phyloP scores from a whole-genome alignment of 768 basidiomycete genomes.

The Ephemerocybe angulata region DNA sequence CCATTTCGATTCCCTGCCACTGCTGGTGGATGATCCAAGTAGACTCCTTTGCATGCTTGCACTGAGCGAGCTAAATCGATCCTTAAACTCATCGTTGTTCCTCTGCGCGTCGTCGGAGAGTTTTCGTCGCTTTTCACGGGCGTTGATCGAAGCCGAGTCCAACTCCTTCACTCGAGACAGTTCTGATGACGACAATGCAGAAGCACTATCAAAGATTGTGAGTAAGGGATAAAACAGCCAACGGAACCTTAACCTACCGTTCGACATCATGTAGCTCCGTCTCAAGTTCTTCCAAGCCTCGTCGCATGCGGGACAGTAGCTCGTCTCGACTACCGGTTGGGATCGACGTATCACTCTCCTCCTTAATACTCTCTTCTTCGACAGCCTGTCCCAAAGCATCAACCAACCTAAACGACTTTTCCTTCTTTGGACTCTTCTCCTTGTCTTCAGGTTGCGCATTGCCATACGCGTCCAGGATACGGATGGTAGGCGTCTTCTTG shows the following conservation, averaged over 20 bases:
- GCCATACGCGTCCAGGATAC: conserved; percentile 72
- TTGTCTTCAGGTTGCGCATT: conserved; percentile 32
- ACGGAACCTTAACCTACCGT: conserved; percentile 36
- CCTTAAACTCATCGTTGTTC: conserved; percentile 30
- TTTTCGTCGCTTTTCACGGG: conserved; percentile 47
- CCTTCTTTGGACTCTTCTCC: conserved; percentile 8
- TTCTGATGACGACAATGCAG: conserved; percentile 27
- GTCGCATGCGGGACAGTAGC: conserved; percentile 53
- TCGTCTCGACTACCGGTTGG: conserved; percentile 40
- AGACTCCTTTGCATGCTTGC: not conserved
- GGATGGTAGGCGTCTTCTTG: conserved; percentile 50
- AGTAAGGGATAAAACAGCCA: conserved; percentile 1
- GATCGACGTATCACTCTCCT: conserved; percentile 10
- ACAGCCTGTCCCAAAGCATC: conserved; percentile 59
- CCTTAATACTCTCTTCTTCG: conserved; percentile 19
- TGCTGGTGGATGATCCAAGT: not conserved
- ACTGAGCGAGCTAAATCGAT: conserved; percentile 1
- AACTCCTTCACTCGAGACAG: conserved; percentile 47
- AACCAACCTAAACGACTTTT: conserved; percentile 51
- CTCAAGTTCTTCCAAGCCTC: conserved; percentile 54
- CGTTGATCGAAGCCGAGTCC: conserved; percentile 48
- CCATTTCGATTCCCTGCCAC: not conserved
- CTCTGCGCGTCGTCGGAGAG: conserved; percentile 38
- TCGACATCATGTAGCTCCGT: conserved; percentile 56
- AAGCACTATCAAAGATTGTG: not conserved